phyloP scores from a whole-genome alignment of 1,284 basidiomycete species.

The Naganishia sp. region DNA sequence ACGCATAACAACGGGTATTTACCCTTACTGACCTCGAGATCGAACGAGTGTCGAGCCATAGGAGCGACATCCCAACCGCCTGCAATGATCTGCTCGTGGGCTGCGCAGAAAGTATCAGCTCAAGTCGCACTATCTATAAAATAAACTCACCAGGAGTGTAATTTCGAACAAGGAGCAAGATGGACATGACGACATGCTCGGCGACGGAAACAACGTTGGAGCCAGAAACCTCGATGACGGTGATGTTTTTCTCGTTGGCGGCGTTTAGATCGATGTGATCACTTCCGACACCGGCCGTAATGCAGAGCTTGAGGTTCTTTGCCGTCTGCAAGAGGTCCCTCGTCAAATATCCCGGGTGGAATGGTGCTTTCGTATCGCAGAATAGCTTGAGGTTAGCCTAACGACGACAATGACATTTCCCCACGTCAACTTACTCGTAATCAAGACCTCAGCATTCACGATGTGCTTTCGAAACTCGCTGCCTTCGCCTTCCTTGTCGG shows the following conservation, averaged over 20 bases:
- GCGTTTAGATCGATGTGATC: constrained; percentile 76
- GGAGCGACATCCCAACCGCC: constrained; percentile 85
- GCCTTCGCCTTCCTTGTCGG: constrained; percentile 82
- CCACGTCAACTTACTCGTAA: constrained; percentile 61
- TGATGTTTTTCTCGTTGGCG: constrained; percentile 76
- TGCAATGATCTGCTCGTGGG: constrained; percentile 71
- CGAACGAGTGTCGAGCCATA: constrained; percentile 76
- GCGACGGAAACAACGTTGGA: constrained; percentile 90
- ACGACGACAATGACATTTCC: too few relatives aligned
- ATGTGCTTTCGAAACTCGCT: constrained; percentile 87
- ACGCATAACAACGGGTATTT: background rate
- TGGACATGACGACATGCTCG: constrained; percentile 83
- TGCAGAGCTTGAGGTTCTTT: constrained; percentile 85
- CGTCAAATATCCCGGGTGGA: constrained; percentile 83
- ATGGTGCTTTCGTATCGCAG: constrained; percentile 60
- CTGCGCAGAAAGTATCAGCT: constrained; percentile 33
- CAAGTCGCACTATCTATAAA: background rate
- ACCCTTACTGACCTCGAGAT: constrained; percentile 65
- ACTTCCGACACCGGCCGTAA: constrained; percentile 93
- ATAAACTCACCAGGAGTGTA: constrained; percentile 38
- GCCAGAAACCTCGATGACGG: constrained; percentile 75
- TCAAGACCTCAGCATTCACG: constrained; percentile 64
- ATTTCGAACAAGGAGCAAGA: constrained; percentile 76
- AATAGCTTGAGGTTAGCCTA: too few relatives aligned
- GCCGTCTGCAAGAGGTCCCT: constrained; percentile 75